Percentiles rank a stretch among this genome's conserved stretches.
Conservation (phyloP, 2,329 filamentous ascomycete genomes). For the Venturia pyrina region DNA sequence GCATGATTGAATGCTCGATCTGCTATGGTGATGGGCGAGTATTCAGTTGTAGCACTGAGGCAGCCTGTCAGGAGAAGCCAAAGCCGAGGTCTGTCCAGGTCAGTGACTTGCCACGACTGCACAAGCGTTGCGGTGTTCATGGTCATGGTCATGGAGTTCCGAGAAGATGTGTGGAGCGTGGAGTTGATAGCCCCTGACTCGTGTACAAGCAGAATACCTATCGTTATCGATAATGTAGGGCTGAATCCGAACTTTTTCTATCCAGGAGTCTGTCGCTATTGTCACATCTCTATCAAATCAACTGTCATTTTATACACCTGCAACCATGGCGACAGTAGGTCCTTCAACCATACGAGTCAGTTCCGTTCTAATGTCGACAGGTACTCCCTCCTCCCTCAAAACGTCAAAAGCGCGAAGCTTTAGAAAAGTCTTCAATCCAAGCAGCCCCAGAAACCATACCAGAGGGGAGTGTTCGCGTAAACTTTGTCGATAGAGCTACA, state of each 20-base stretch:
- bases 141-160: no score
- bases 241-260: background rate
- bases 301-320: background rate
- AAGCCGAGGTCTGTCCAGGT: no score
- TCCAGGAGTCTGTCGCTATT: background rate
- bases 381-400: slow-evolving; percentile 78
- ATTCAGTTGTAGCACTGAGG: no score
- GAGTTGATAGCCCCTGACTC: background rate
- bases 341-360: background rate
- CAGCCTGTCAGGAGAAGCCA: no score
- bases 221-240: background rate
- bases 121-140: background rate
- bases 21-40: no score
- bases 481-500: slow-evolving; percentile 75
- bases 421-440: slow-evolving; percentile 62
- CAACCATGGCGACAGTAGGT: background rate
- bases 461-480: slow-evolving; percentile 69
- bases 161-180: no score
- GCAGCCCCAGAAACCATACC: slow-evolving; percentile 62
- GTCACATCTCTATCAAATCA: background rate
- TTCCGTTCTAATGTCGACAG: background rate
- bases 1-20: no score
- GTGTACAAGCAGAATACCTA: no score
- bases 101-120: no score
- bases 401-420: slow-evolving; percentile 66